Conservation (phyloP, 306 rosid genomes). For the Prunus mongolica region DNA sequence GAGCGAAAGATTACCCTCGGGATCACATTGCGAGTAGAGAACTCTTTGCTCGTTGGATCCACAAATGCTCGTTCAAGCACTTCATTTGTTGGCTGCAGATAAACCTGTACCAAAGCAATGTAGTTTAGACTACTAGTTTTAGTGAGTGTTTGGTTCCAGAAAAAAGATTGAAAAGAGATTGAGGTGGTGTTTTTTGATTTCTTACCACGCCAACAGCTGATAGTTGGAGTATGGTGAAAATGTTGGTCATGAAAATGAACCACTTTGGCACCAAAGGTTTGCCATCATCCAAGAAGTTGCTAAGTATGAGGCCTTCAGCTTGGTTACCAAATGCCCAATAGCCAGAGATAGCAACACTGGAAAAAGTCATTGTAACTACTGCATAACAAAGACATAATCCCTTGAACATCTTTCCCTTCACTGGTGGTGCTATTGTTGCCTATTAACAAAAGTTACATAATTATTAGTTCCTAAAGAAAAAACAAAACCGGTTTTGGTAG, state of each 20-base stretch:
- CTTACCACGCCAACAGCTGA: slow-evolving; percentile 72
- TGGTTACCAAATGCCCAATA: slow-evolving; percentile 84
- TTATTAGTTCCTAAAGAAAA: background rate
- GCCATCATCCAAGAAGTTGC: slow-evolving; percentile 53
- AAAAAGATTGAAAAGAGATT: background rate
- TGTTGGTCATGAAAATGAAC: slow-evolving; percentile 61
- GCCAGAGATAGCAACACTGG: slow-evolving; percentile 64
- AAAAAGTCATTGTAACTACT: slow-evolving; percentile 47
- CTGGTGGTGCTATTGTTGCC: slow-evolving; percentile 83
- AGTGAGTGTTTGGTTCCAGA: background rate
- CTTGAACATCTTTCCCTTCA: slow-evolving; percentile 87
- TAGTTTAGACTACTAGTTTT: background rate
- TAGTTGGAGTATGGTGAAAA: slow-evolving; percentile 61
- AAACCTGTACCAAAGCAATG: slow-evolving; percentile 40
- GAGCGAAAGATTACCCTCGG: slow-evolving; percentile 61
- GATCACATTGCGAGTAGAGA: slow-evolving; percentile 57
- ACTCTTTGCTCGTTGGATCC: slow-evolving; percentile 40
- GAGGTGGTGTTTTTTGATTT: background rate
- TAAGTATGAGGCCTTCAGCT: slow-evolving; percentile 46
- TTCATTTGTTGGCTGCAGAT: slow-evolving; percentile 72
- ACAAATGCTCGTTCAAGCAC: slow-evolving; percentile 54
- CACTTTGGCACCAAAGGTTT: slow-evolving; percentile 56
- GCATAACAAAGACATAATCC: slow-evolving; percentile 57
- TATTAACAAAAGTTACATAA: background rate
- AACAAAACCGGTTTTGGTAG: background rate